These are phyloP conservation scores for Thelonectria olida DNA, from an alignment of 2,329 filamentous ascomycete species.

Conservation along the genomic window DNA sequence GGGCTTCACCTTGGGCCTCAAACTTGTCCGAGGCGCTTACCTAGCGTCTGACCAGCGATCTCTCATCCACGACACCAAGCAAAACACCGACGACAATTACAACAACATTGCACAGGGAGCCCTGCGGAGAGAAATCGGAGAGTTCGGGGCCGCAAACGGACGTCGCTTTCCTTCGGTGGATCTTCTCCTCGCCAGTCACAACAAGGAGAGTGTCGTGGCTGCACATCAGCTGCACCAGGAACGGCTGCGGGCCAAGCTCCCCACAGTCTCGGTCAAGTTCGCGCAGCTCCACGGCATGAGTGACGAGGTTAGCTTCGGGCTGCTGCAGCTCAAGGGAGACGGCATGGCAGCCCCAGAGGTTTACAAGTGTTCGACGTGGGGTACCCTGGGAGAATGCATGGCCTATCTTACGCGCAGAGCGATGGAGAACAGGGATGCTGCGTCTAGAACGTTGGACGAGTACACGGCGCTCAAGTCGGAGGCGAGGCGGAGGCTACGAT, in stretches of 20 bases:
- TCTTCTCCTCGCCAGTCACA: slow-evolving; percentile 65
- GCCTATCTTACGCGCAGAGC: slow-evolving; percentile 49
- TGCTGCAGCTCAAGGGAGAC: slow-evolving; percentile 51
- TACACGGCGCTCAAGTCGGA: slow-evolving; percentile 43
- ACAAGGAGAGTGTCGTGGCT: slow-evolving; percentile 51
- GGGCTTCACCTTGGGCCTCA: slow-evolving; percentile 62
- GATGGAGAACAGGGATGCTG: slow-evolving; percentile 51
- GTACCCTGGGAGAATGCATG: slow-evolving; percentile 49
- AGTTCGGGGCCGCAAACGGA: slow-evolving; percentile 48
- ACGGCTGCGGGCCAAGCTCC: slow-evolving; percentile 46
- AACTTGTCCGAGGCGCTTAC: slow-evolving; percentile 67
- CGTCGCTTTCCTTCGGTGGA: slow-evolving; percentile 54
- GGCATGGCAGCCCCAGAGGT: slow-evolving; percentile 41
- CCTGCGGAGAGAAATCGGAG: slow-evolving; percentile 51
- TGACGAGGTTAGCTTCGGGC: slow-evolving; percentile 61
- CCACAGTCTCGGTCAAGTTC: slow-evolving; percentile 53
- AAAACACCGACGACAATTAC: slow-evolving; percentile 62
- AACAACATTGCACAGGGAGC: slow-evolving; percentile 58
- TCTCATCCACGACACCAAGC: slow-evolving; percentile 62
- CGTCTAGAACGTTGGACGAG: slow-evolving; percentile 43
- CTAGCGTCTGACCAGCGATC: slow-evolving; percentile 58
- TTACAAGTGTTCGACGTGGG: slow-evolving; percentile 54
- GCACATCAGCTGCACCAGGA: slow-evolving; percentile 55
- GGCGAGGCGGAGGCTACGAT: slow-evolving; percentile 43
- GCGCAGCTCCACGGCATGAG: slow-evolving; percentile 68